Base-by-base conservation (phyloP, 2,329 filamentous ascomycete genomes). In the Phyllachora maydis region DNA sequence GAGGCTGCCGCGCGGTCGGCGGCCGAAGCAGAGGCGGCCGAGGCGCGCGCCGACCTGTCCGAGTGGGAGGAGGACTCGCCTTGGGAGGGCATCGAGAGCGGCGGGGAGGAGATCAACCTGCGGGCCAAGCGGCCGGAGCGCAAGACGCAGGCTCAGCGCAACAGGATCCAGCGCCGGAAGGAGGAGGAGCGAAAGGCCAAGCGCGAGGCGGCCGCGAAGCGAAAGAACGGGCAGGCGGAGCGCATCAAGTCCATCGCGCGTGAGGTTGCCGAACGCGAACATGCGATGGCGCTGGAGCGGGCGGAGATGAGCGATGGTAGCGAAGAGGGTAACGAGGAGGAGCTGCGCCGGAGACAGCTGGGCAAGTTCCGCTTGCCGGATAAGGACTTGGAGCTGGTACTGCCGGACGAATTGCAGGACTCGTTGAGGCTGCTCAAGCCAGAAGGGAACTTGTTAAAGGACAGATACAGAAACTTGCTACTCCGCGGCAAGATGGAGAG, bases 371-470 rank as follows among this genome's bases (percentile, higher is more conserved):
- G 65, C 34, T 49, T 88, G 21, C 82, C 79, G 0, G 72, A 88
- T 41, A 76, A 77, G 44, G 57, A 78, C 31, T 53, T 95, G 37
- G 69, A 93, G 47, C 46, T 93, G 36, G 59, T 93, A 30, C 47
- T 93, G 30, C 64, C 81, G 19, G 69, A 95, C 49, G 67, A 98
- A 54, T 48, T 88, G 39, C 61, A 92, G 47, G 66, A 92, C 40
- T 72, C 81, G 23, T 50, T 93, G 39, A 50, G 88, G 40, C 49
- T 82, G 41, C 50, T 92, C 33, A 91, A 85, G 48, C 88, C 88
- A 0, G 88, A 98, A 47, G 88, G 88, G n/a, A 95, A 93, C 42
- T 54, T 93, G 18, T 57, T 98, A 35, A 81, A 81, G 35, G 88
- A 98, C 40, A 65, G 88, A 23, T 95, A 92, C 55, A 62, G 88